phyloP scores from a whole-genome alignment of 106 monocot species.

The Cymbidium sinense region DNA sequence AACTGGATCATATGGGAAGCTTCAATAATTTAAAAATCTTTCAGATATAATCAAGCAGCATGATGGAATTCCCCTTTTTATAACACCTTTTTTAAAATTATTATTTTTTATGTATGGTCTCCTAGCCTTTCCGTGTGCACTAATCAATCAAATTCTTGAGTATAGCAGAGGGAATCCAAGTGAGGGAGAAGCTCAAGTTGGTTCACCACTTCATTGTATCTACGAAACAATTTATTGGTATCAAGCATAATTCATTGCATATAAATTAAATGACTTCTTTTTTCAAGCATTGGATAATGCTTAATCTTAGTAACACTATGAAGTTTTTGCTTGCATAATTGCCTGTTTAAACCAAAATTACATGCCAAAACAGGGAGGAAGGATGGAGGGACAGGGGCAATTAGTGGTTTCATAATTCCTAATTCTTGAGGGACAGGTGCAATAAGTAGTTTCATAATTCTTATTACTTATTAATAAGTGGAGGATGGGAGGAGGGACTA shows the following conservation, averaged over 20 bases:
- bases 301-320: too few species aligned
- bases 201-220: background rate
- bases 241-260: background rate
- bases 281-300: background rate
- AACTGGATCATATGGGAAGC: background rate
- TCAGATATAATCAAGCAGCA: background rate
- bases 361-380: too few species aligned
- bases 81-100: too few species aligned
- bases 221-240: background rate
- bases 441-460: too few species aligned
- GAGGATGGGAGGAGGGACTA: too few species aligned
- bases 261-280: background rate
- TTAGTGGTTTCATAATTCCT: too few species aligned
- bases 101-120: background rate
- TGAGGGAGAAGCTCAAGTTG: background rate
- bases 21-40: background rate
- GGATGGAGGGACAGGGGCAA: too few species aligned
- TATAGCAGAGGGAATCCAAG: background rate
- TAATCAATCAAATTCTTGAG: background rate
- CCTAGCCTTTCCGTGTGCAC: background rate
- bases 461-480: too few species aligned
- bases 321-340: too few species aligned
- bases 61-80: too few species aligned
- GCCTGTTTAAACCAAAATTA: too few species aligned
- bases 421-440: too few species aligned